A percentile compares a stretch with the other conserved stretches of the same genome.
Evolutionary conservation across 2,329 filamentous ascomycete genomes (phyloP).

Genomic region (Aspergillus novoparasiticus): DNA sequence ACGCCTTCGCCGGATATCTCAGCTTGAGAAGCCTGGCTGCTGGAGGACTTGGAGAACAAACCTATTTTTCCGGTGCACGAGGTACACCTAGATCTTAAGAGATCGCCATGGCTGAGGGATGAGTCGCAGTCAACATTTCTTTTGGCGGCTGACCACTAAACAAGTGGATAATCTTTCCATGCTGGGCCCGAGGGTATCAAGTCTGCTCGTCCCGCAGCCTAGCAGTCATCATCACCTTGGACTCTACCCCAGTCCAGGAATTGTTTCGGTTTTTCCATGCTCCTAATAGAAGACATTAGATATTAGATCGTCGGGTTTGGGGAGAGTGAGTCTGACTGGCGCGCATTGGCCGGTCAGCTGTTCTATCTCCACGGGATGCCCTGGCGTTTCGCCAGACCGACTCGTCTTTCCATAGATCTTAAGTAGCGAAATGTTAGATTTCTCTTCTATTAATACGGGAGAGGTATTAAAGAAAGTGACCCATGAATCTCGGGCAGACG

Average conservation of each 20-base stretch:
- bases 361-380: background rate
- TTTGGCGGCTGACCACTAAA: background rate
- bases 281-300: background rate
- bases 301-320: background rate
- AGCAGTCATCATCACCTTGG: background rate
- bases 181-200: background rate
- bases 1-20: background rate
- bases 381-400: background rate
- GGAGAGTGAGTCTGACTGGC: background rate
- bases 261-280: background rate
- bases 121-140: background rate
- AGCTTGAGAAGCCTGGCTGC: background rate
- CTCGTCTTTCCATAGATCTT: background rate
- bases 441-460: background rate
- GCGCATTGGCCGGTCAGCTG: background rate
- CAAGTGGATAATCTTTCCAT: background rate
- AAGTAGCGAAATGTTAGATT: background rate
- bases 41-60: too few relatives aligned
- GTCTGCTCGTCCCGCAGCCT: background rate
- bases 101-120: background rate
- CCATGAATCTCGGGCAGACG: too few relatives aligned
- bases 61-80: background rate
- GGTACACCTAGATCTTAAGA: background rate
- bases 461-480: too few relatives aligned
- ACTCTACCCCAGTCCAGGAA: background rate